These are phyloP conservation scores for Closterium sp. DNA, from an alignment of 139 green algal genomes.

Conservation along the genomic window DNA sequence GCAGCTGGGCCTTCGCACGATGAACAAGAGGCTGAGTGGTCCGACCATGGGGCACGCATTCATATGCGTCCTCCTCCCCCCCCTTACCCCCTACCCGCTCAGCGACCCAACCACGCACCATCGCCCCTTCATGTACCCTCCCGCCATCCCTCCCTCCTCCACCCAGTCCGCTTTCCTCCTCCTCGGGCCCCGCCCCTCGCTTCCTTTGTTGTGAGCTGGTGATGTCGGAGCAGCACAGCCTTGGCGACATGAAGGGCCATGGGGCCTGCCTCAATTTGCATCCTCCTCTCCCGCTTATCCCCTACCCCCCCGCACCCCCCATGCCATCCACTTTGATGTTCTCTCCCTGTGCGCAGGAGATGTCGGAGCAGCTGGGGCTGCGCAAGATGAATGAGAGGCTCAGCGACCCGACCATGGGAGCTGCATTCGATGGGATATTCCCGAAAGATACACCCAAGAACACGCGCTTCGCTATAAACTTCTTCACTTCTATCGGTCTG, in stretches of 20 bases:
- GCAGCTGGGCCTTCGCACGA: conserved; percentile 78
- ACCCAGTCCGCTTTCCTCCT: too few relatives aligned
- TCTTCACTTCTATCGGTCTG: conserved; percentile 98
- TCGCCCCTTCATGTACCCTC: too few relatives aligned
- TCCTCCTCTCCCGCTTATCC: too few relatives aligned
- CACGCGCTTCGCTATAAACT: conserved; percentile 99
- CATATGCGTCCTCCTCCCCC: not conserved
- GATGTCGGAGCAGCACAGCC: too few relatives aligned
- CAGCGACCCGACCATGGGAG: conserved; percentile 66
- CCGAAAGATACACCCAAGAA: conserved; percentile 81
- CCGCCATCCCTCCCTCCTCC: too few relatives aligned
- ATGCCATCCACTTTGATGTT: too few relatives aligned
- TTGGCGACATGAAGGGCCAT: too few relatives aligned
- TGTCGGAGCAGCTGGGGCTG: conserved; percentile 89
- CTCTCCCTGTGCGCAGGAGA: conserved; percentile 65
- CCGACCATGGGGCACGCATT: conserved; percentile 59
- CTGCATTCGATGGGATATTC: conserved; percentile 81
- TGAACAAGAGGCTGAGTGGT: conserved; percentile 84
- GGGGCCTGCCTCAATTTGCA: too few relatives aligned
- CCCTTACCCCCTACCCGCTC: not conserved
- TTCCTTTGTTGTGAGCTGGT: too few relatives aligned
- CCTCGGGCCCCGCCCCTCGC: too few relatives aligned
- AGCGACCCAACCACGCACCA: too few relatives aligned
- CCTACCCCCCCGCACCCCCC: not conserved
- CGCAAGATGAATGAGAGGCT: conserved; percentile 80